Evolutionary conservation across 2,329 filamentous ascomycete genomes (phyloP).

Genomic region (Hawksworthiomyces lignivorus): DNA sequence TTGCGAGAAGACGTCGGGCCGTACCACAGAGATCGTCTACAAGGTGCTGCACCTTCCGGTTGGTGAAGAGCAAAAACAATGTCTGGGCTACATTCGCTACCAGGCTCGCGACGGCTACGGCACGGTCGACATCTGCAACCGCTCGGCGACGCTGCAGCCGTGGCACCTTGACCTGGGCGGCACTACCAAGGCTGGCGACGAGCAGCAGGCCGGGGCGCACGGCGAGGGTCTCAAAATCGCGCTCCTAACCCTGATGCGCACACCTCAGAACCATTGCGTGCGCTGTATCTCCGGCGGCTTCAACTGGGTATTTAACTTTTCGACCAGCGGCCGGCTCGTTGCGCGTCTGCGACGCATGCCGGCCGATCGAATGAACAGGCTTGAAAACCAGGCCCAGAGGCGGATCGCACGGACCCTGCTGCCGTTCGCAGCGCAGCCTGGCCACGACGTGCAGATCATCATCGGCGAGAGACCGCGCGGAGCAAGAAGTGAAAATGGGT

Average conservation of each 20-base stretch:
- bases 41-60: conserved; percentile 20
- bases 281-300: conserved; percentile 19
- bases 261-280: conserved; percentile 20
- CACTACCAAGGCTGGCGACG: conserved; percentile 18
- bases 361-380: neutral
- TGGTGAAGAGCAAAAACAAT: conserved; percentile 9
- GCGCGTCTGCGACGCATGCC: conserved; percentile 6
- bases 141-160: conserved; percentile 21
- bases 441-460: conserved; percentile 16
- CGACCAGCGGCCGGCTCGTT: conserved; percentile 9
- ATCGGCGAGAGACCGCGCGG: conserved; percentile 15
- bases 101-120: conserved; percentile 16
- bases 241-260: conserved; percentile 22
- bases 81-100: conserved; percentile 25
- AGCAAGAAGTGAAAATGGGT: conserved; percentile 10
- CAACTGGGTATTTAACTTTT: conserved; percentile 24
- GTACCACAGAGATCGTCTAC: conserved; percentile 21
- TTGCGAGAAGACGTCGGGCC: conserved; percentile 10
- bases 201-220: conserved; percentile 20
- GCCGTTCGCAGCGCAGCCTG: neutral
- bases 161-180: conserved; percentile 23
- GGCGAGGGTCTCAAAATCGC: conserved; percentile 26
- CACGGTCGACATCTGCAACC: conserved; percentile 23
- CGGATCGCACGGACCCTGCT: neutral
- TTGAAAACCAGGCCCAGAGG: neutral